A percentile compares a stretch with the other conserved stretches of the same genome.
Evolutionary conservation across 2,329 filamentous ascomycete genomes (phyloP).

Genomic region (Trichocomaceae sp.): DNA sequence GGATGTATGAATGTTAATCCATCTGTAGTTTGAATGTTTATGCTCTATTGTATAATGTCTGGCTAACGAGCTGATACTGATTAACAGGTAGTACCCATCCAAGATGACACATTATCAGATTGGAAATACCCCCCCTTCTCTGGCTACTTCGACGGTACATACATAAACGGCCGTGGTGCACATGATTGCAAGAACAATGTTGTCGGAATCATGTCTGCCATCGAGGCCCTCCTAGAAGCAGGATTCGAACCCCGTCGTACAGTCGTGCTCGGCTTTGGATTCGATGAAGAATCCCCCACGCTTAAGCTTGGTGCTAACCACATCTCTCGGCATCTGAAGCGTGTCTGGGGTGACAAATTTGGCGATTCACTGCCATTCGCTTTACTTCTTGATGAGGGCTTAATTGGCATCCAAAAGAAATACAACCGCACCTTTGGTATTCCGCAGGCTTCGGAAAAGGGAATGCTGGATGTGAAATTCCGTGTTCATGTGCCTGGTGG

Average conservation of each 20-base stretch:
- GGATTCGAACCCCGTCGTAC: conserved; percentile 51
- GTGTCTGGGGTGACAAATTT: too few species aligned
- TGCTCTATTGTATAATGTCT: too few species aligned
- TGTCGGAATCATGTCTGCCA: conserved; percentile 47
- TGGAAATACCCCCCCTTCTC: conserved; percentile 52
- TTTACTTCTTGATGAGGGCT: conserved; percentile 61
- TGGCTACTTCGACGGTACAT: conserved; percentile 48
- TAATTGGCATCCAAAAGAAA: conserved; percentile 47
- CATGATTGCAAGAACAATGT: conserved; percentile 51
- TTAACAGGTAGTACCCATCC: too few species aligned
- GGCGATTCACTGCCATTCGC: too few species aligned
- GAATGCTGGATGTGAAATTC: conserved; percentile 54
- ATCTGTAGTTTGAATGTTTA: too few species aligned
- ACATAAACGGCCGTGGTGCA: conserved; percentile 50
- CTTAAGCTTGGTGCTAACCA: too few species aligned
- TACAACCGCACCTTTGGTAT: conserved; percentile 46
- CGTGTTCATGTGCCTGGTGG: conserved; percentile 54
- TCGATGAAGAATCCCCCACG: conserved; percentile 63
- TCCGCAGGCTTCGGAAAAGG: conserved; percentile 58
- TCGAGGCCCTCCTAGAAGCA: conserved; percentile 49
- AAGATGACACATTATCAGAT: too few species aligned
- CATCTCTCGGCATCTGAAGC: too few species aligned
- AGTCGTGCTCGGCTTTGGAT: conserved; percentile 56
- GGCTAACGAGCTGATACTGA: too few species aligned
- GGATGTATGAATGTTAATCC: too few species aligned